Conservation (phyloP, 73 alveolate species). For the Paramecium sexaurelia region DNA sequence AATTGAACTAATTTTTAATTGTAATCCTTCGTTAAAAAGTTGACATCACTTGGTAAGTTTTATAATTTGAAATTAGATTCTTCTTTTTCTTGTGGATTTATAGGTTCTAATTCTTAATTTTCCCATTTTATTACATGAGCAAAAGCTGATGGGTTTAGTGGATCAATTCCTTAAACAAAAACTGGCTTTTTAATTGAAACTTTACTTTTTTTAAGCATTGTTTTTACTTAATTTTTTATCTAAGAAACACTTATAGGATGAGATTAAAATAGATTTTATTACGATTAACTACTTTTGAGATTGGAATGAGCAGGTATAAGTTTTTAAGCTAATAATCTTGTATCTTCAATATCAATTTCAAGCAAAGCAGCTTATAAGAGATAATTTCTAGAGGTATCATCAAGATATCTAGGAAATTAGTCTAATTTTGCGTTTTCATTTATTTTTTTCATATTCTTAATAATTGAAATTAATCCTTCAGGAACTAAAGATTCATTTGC, state of each 20-base stretch:
- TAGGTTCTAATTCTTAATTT: constrained; percentile 39
- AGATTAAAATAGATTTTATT: background rate
- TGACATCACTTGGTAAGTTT: background rate
- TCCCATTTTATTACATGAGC: constrained; percentile 55
- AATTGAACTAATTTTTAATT: constrained; percentile 31
- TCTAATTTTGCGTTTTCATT: constrained; percentile 46
- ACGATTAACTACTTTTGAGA: background rate
- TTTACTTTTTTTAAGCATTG: constrained; percentile 17
- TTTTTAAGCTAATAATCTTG: background rate
- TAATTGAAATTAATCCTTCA: constrained; percentile 8
- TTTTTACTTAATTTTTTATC: constrained; percentile 15
- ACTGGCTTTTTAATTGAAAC: constrained; percentile 51
- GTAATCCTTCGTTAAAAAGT: background rate
- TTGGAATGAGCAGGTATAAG: background rate
- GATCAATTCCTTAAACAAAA: constrained; percentile 34
- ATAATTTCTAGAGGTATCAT: constrained; percentile 12
- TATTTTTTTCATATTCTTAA: constrained; percentile 51
- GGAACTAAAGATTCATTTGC: constrained; percentile 14
- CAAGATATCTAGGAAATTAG: constrained; percentile 26
- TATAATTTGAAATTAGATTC: constrained; percentile 6
- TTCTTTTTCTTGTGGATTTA: background rate
- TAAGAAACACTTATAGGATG: background rate
- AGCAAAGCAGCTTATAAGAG: constrained; percentile 4
- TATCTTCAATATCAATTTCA: constrained; percentile 51
- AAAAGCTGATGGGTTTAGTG: constrained; percentile 25